Evolutionary conservation across 164 flowering plant genomes (phyloP).

Genomic region (Aristolochia contorta): DNA sequence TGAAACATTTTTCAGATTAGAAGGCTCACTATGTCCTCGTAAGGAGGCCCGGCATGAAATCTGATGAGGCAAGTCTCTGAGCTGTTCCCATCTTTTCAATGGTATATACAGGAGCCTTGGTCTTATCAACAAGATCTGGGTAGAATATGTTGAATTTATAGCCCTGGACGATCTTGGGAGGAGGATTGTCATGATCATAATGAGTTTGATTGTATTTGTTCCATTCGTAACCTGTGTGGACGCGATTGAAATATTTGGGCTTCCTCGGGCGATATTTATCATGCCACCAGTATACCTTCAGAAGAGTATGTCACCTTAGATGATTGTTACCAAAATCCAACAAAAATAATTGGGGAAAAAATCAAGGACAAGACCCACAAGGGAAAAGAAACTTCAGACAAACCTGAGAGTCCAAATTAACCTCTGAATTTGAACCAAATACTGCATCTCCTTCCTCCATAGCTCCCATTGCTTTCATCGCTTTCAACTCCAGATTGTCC

Average conservation of each 20-base stretch:
- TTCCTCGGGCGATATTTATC: constrained; percentile 97
- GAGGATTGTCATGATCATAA: constrained; percentile 98
- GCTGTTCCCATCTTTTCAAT: constrained; percentile 89
- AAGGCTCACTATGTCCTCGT: constrained; percentile 86
- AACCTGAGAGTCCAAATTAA: constrained; percentile 91
- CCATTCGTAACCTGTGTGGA: constrained; percentile 99
- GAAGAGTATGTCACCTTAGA: constrained; percentile 5
- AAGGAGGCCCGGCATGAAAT: constrained; percentile 98
- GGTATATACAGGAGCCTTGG: constrained; percentile 69
- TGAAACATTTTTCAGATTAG: neutral
- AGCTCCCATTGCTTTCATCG: constrained; percentile 85
- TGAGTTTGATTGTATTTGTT: constrained; percentile 99
- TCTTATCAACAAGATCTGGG: constrained; percentile 94
- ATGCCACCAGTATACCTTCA: constrained; percentile 99
- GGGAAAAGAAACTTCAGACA: neutral
- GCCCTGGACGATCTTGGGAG: constrained; percentile 97
- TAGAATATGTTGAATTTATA: constrained; percentile 95
- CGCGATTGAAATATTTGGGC: constrained; percentile 98
- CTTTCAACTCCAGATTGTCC: constrained; percentile 67
- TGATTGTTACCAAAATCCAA: neutral
- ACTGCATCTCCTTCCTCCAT: constrained; percentile 96
- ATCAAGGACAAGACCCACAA: neutral
- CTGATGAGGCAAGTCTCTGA: constrained; percentile 84
- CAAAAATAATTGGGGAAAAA: neutral
- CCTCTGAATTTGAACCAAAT: constrained; percentile 88